Percentiles rank a stretch among this genome's conserved stretches.
phyloP scores from a whole-genome alignment of 164 flowering plant genomes.

The Nelumbo lutea region DNA sequence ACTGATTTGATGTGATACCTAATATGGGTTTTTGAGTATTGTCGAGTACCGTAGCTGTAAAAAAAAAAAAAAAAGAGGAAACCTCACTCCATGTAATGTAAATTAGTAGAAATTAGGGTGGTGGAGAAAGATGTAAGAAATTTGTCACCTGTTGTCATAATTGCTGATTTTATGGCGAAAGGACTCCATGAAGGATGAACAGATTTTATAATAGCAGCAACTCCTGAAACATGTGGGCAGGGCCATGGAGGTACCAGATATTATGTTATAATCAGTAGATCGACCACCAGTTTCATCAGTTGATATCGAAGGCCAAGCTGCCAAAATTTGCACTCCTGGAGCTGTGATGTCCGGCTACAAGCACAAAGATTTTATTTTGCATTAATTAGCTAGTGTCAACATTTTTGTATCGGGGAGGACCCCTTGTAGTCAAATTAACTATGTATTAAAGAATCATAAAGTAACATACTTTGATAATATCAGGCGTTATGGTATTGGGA shows the following conservation, averaged over 20 bases:
- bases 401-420: constrained; percentile 19
- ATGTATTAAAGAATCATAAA: constrained; percentile 12
- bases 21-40: constrained; percentile 1
- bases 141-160: constrained; percentile 25
- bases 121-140: background rate
- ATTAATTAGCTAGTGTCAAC: constrained; percentile 22
- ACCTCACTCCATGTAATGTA: background rate
- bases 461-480: constrained; percentile 35
- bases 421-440: constrained; percentile 21
- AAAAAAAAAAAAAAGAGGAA: background rate
- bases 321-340: background rate
- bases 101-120: background rate
- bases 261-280: too few species aligned
- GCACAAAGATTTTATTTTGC: too few species aligned
- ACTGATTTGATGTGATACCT: too few species aligned
- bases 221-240: too few species aligned
- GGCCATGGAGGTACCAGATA: too few species aligned
- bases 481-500: constrained; percentile 29
- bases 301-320: too few species aligned
- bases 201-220: background rate
- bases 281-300: too few species aligned
- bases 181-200: constrained; percentile 25
- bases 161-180: constrained; percentile 20
- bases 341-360: background rate
- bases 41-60: constrained; percentile 28